Evolutionary conservation across 2,329 filamentous ascomycete species (phyloP), one percentile per base, ranked within the genome.

Genomic region (Metarhizium robertsii): DNA sequence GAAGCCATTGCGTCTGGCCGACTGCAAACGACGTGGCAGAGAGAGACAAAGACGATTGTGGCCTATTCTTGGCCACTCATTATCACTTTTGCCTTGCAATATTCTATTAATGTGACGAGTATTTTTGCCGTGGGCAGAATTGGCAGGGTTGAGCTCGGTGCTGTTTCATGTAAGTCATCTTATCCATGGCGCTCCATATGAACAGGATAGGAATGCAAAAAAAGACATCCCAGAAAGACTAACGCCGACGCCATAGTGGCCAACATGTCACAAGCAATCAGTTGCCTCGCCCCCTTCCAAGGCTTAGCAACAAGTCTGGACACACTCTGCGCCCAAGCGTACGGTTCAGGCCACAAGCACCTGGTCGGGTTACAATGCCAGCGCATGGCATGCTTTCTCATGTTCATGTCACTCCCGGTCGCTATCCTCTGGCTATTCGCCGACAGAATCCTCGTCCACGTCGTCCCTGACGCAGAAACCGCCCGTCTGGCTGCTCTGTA

Each of bases 301-400:
- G 88, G 91, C n/a, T 78, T 97, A 14, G 87, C 91, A 1, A 97
- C 92, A 4, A 90, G 87, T 60, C 77, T 97, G 42, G 92, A 97
- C 71, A 97, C 92, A 0, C 83, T 97, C 2, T 96, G 92, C 69
- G 84, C 92, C 0, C 92, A 97, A 70, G 92, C 94, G 0, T 97
- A 95, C 67, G 92, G 94, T 2, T 95, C 89, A 0, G 92, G 92
- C 0, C 88, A 87, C 67, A 95, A 88, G 67, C 88, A 92, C 62
- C 81, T 97, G 5, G 92, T 97, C 11, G 89, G 89, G 2, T 69
- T 94, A 54, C 89, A 94, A 64, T 79, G 90, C 59, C 88, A 94
- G 71, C 80, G 88, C 55, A 92, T 92, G 88, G 76, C 88, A 1
- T 87, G 78, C 66, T 92, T 94, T 66, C 78, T 94, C 2, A 85